These are phyloP conservation scores for Suillus placidus DNA, from an alignment of 768 basidiomycete species.

Conservation along the genomic window DNA sequence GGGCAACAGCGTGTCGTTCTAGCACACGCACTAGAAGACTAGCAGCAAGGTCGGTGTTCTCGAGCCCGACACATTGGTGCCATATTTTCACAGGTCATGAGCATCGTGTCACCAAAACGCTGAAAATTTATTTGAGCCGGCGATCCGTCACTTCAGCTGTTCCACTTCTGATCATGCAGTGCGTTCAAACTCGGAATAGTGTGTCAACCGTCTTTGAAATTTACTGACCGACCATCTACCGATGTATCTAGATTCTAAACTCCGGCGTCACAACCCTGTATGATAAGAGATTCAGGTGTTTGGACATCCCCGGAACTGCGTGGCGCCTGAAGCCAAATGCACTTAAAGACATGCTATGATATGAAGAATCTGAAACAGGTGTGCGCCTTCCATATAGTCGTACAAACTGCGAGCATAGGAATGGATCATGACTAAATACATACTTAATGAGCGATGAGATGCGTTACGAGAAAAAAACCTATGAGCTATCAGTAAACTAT, in stretches of 20 bases:
- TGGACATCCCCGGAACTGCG: not conserved
- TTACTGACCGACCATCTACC: slow-evolving; percentile 4
- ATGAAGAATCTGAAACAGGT: not conserved
- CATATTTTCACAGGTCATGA: not conserved
- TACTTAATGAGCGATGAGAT: slow-evolving; percentile 4
- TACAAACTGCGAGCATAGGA: not conserved
- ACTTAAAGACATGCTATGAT: not conserved
- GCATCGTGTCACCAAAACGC: not conserved
- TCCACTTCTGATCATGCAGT: not conserved
- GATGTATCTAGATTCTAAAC: not conserved
- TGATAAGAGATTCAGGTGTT: not conserved
- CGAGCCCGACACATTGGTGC: too few species aligned
- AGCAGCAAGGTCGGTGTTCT: not conserved
- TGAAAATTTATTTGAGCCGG: not conserved
- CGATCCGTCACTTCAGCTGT: not conserved
- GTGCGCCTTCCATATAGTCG: not conserved
- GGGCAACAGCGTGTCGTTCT: not conserved
- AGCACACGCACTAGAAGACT: not conserved
- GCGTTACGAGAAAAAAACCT: not conserved
- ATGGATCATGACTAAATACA: slow-evolving; percentile 8
- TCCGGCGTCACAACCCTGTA: not conserved
- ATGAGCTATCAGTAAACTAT: slow-evolving; percentile 5
- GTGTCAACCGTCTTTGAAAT: not conserved
- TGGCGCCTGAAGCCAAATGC: not conserved
- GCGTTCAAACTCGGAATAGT: not conserved